phyloP scores from a whole-genome alignment of 2,329 filamentous ascomycete species.

The Neofusicoccum laricinum region DNA sequence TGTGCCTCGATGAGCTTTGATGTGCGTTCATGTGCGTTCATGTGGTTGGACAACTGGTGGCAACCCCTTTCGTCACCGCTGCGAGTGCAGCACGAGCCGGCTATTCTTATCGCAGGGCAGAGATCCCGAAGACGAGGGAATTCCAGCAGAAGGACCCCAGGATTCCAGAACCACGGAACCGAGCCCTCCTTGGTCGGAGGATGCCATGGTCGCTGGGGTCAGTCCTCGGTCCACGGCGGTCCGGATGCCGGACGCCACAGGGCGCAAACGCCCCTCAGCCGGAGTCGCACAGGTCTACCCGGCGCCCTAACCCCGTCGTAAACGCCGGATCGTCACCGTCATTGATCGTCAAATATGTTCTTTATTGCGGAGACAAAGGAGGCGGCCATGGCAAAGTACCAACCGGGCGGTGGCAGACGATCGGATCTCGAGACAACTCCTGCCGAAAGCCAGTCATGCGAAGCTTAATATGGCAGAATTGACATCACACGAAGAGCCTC shows the following conservation, averaged over 20 bases:
- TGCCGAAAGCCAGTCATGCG: background rate
- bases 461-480: background rate
- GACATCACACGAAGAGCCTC: too few relatives aligned
- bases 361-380: too few relatives aligned
- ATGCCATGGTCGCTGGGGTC: background rate
- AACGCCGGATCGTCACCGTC: background rate
- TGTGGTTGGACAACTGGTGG: too few relatives aligned
- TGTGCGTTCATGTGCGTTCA: too few relatives aligned
- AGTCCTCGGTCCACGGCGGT: background rate
- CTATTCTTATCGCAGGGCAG: background rate
- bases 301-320: background rate
- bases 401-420: background rate
- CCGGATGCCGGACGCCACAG: conserved; percentile 9
- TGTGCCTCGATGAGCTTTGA: too few relatives aligned
- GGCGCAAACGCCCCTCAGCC: background rate
- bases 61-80: conserved; percentile 4
- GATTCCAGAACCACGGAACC: background rate
- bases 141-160: background rate
- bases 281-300: background rate
- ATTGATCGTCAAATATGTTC: too few relatives aligned
- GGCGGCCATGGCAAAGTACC: too few relatives aligned
- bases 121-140: background rate
- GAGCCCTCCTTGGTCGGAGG: background rate
- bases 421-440: too few relatives aligned
- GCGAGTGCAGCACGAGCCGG: background rate